Conservation (phyloP, 768 basidiomycete genomes). For the Lepiota brunneoincarnata region DNA sequence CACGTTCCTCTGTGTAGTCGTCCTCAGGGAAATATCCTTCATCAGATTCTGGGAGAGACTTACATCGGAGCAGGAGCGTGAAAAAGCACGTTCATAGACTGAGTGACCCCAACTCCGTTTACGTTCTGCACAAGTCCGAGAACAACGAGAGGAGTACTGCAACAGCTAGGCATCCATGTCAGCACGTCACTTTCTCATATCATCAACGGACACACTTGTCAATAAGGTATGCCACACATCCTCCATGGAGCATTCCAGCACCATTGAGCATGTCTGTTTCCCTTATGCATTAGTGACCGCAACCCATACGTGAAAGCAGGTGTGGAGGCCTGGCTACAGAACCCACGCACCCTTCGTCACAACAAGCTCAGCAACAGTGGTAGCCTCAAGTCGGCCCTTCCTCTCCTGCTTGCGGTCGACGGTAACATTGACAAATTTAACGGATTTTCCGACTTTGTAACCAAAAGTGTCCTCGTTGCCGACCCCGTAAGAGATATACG, state of each 20-base stretch:
- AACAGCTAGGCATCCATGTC: slow-evolving; percentile 41
- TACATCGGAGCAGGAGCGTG: slow-evolving; percentile 66
- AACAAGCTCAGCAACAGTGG: slow-evolving; percentile 57
- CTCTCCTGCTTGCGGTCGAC: slow-evolving; percentile 43
- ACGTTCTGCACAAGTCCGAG: slow-evolving; percentile 56
- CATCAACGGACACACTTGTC: slow-evolving; percentile 50
- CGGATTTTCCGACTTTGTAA: slow-evolving; percentile 54
- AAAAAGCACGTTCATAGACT: slow-evolving; percentile 66
- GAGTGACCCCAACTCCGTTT: slow-evolving; percentile 76
- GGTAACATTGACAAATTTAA: slow-evolving; percentile 60
- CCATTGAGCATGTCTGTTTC: slow-evolving; percentile 69
- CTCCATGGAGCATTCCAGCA: slow-evolving; percentile 75
- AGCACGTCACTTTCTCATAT: neutral
- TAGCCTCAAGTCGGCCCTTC: slow-evolving; percentile 55
- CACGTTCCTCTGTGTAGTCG: slow-evolving; percentile 46
- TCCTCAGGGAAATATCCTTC: slow-evolving; percentile 6
- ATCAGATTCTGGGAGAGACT: slow-evolving; percentile 23
- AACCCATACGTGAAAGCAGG: neutral
- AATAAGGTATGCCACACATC: slow-evolving; percentile 68
- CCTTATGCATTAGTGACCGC: neutral
- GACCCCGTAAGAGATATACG: slow-evolving; percentile 69
- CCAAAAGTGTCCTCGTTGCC: slow-evolving; percentile 63
- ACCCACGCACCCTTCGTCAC: slow-evolving; percentile 54
- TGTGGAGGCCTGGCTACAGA: slow-evolving; percentile 7
- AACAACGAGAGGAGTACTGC: slow-evolving; percentile 64